Conservation (phyloP, 768 basidiomycete genomes). For the Calocybe gangraenosa region DNA sequence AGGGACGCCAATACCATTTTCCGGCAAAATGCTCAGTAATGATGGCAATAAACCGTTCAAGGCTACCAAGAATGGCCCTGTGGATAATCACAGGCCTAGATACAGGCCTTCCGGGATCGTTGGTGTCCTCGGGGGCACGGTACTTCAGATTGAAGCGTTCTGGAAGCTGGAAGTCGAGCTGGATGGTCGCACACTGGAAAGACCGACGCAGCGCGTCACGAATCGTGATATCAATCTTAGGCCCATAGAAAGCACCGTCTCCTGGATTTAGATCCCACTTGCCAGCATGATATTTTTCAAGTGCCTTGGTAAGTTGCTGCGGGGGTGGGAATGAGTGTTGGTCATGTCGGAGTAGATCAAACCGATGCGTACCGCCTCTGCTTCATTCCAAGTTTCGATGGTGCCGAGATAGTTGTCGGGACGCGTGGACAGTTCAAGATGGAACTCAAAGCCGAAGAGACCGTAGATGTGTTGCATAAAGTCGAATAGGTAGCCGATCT, state of each 20-base stretch:
- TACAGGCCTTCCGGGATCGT: slow-evolving; percentile 48
- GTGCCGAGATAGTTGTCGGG: slow-evolving; percentile 92
- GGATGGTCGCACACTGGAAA: slow-evolving; percentile 98
- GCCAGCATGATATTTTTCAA: slow-evolving; percentile 83
- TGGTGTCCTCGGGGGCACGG: slow-evolving; percentile 70
- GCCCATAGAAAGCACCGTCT: slow-evolving; percentile 99
- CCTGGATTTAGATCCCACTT: slow-evolving; percentile 93
- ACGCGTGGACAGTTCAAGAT: slow-evolving; percentile 90
- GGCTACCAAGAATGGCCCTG: slow-evolving; percentile 88
- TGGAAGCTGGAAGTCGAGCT: slow-evolving; percentile 98
- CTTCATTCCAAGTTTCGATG: slow-evolving; percentile 85
- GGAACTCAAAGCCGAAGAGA: slow-evolving; percentile 91
- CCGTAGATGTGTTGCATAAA: slow-evolving; percentile 95
- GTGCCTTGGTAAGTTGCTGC: slow-evolving; percentile 79
- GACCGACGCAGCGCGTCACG: slow-evolving; percentile 88
- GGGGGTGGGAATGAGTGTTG: slow-evolving; percentile 1
- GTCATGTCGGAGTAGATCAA: background rate
- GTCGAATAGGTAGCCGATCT: slow-evolving; percentile 85
- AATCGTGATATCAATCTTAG: slow-evolving; percentile 98
- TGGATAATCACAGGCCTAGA: slow-evolving; percentile 96
- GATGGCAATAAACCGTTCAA: slow-evolving; percentile 96
- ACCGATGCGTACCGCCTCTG: slow-evolving; percentile 63
- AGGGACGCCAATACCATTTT: slow-evolving; percentile 82
- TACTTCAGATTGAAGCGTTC: slow-evolving; percentile 95
- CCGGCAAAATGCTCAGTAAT: slow-evolving; percentile 97